These are phyloP conservation scores for Uncinocarpus reesii DNA, from an alignment of 2,329 filamentous ascomycete genomes.

Conservation along the genomic window DNA sequence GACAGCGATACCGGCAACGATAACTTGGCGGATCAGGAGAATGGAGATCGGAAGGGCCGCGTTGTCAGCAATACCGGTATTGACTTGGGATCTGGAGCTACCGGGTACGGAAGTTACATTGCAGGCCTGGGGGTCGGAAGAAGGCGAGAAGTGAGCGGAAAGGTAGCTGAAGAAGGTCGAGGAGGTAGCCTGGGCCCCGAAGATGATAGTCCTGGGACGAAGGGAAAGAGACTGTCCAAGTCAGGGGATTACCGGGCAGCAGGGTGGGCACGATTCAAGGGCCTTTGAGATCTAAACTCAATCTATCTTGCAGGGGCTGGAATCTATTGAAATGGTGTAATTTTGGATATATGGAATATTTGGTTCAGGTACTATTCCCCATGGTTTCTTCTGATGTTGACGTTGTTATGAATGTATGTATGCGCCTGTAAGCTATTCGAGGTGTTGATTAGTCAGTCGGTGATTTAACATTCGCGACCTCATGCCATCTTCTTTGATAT, in stretches of 20 bases:
- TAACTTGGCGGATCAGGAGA: constrained; percentile 14
- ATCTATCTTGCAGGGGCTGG: not conserved
- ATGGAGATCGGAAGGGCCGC: constrained; percentile 35
- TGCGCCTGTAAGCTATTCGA: not conserved
- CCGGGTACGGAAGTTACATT: constrained; percentile 35
- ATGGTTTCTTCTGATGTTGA: not conserved
- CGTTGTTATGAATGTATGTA: not conserved
- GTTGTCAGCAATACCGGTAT: constrained; percentile 37
- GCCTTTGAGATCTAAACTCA: constrained; percentile 24
- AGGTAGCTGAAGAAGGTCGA: constrained; percentile 39
- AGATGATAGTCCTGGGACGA: not conserved
- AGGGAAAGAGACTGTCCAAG: constrained; percentile 1
- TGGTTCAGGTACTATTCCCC: not conserved
- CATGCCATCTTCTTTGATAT: too few species aligned
- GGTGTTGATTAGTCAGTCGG: not conserved
- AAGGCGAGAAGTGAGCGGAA: constrained; percentile 39
- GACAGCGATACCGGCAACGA: constrained; percentile 20
- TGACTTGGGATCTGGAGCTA: constrained; percentile 27
- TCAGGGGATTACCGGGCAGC: constrained; percentile 28
- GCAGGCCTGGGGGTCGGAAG: constrained; percentile 37
- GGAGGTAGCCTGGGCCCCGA: constrained; percentile 18
- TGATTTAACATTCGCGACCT: not conserved
- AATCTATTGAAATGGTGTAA: not conserved
- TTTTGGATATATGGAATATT: not conserved
- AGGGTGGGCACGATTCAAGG: constrained; percentile 40